Evolutionary conservation across 352 stramenopile species (phyloP).

Genomic region (Thalassiosira sp.): DNA sequence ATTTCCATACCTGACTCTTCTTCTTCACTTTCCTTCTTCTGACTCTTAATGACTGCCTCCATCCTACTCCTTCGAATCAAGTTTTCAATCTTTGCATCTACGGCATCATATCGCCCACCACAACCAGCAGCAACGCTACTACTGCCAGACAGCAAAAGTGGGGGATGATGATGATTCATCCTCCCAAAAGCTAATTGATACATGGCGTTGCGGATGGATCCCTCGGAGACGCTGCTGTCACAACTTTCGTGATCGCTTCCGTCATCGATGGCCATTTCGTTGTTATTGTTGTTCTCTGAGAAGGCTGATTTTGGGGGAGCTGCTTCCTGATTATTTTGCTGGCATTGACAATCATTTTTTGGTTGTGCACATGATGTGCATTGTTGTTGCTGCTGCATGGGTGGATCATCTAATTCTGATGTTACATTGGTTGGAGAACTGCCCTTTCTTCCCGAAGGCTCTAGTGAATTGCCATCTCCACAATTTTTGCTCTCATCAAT

Average conservation of each 20-base stretch:
- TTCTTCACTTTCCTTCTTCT: constrained; percentile 8
- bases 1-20: constrained; percentile 5
- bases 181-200: constrained; percentile 52
- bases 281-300: constrained; percentile 12
- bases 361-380: neutral
- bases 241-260: constrained; percentile 21
- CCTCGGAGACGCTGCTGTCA: constrained; percentile 34
- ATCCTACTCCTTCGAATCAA: constrained; percentile 45
- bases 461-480: neutral
- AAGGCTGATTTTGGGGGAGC: constrained; percentile 9
- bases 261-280: constrained; percentile 20
- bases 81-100: constrained; percentile 54
- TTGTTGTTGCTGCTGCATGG: neutral
- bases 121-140: no score
- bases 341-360: neutral
- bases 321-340: constrained; percentile 8
- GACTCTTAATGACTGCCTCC: constrained; percentile 35
- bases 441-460: neutral
- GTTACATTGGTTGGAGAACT: neutral
- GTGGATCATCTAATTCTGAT: neutral
- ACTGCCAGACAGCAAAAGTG: neutral
- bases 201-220: constrained; percentile 46
- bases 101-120: constrained; percentile 21
- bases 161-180: constrained; percentile 2
- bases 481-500: neutral